Base-by-base conservation (phyloP, 2,329 filamentous ascomycete genomes). In the Xylariaceae sp. region DNA sequence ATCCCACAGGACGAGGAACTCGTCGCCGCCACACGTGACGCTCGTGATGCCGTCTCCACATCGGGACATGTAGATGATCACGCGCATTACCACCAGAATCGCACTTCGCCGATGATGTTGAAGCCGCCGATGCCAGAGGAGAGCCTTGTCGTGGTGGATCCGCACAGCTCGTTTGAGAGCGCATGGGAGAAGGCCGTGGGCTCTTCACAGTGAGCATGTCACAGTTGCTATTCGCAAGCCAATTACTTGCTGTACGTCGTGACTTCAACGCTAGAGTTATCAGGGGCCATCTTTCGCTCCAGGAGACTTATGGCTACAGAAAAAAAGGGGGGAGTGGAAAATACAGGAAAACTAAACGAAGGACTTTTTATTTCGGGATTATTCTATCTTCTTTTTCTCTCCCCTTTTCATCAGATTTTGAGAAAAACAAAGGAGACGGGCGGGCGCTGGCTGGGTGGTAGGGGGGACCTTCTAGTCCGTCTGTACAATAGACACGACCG, bases 181-280 rank as follows among this genome's bases (percentile, higher is more conserved):
- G 87, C 85, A 1, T 91, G 88, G 88, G 85, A 82, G 54, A 84
- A 86, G 72, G 88, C 88, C 13, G 69, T 80, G 39, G 78, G 73
- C 45, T 65, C 65, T 44, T 66, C 57, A 34, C 34, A 56, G 51
- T 53, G 44, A 23, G 53, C 54, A 5, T 55, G 56, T 35, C 56
- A 17, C 47, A 48, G 17, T 42, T 9, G 23, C 23, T 30, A 30
- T 30, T 42, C 37, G 37, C 3, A 9, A 9, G 37, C 4, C 37
- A 8, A 50, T 17, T 1, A 35, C 10, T 11, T 5, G 3, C 53
- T 39, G 23, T 30, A 30, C 23, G 5, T 30, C 23, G 23, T 30
- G 23, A 30, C 5, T 30, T 30, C 23, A 5, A 30, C 4, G 23
- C 23, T 5, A 30, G 5, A 30, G 23, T 5, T 30, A 30, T 30